These are phyloP conservation scores for Neofusicoccum ribis DNA, from an alignment of 2,329 filamentous ascomycete species.

Conservation along the genomic window DNA sequence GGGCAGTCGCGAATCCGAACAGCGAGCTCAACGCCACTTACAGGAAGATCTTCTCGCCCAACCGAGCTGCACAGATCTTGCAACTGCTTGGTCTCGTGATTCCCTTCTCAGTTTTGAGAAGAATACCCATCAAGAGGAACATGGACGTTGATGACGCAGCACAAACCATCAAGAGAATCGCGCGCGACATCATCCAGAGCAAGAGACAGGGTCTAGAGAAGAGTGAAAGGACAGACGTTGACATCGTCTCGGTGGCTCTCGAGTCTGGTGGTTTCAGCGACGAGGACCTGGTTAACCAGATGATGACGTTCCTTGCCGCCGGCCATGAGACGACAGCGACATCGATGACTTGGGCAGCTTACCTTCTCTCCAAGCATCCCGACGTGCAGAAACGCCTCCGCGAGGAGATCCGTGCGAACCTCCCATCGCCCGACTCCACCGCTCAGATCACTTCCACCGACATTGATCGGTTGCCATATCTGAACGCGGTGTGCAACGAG, in stretches of 20 bases:
- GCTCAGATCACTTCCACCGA: slow-evolving; percentile 54
- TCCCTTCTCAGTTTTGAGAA: slow-evolving; percentile 60
- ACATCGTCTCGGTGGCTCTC: slow-evolving; percentile 80
- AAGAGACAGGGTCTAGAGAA: slow-evolving; percentile 63
- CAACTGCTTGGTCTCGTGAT: slow-evolving; percentile 63
- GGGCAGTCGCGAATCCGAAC: slow-evolving; percentile 50
- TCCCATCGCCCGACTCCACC: slow-evolving; percentile 44
- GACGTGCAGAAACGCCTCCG: slow-evolving; percentile 51
- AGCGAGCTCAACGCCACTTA: slow-evolving; percentile 57
- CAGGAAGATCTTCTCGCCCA: slow-evolving; percentile 50
- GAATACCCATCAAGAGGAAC: slow-evolving; percentile 71
- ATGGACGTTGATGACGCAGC: slow-evolving; percentile 39
- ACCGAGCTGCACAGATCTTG: slow-evolving; percentile 55
- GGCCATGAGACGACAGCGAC: slow-evolving; percentile 59
- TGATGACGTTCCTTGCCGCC: slow-evolving; percentile 87
- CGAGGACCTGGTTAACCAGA: slow-evolving; percentile 79
- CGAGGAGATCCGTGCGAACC: slow-evolving; percentile 49
- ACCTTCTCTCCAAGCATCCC: slow-evolving; percentile 53
- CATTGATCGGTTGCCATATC: slow-evolving; percentile 74
- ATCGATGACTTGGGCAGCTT: slow-evolving; percentile 56
- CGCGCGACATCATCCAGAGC: slow-evolving; percentile 66
- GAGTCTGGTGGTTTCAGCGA: slow-evolving; percentile 74
- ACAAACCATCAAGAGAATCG: slow-evolving; percentile 56
- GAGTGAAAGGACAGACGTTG: slow-evolving; percentile 55
- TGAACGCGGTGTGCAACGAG: slow-evolving; percentile 78